phyloP scores from a whole-genome alignment of 1,139 yeast species.

The Suhomyces kunorum region DNA sequence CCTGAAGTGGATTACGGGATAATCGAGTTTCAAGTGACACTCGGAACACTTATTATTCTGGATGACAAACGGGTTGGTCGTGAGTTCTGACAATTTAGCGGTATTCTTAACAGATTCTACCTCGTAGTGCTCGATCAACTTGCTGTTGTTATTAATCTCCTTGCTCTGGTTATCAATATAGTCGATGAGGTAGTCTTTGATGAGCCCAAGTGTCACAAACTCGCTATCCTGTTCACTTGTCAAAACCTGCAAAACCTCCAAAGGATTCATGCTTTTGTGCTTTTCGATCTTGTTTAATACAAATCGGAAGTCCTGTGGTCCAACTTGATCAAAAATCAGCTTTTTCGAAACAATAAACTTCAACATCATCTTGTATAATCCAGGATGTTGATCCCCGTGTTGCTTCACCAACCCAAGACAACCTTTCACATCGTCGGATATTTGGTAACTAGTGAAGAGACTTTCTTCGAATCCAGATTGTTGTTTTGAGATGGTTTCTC shows the following conservation, averaged over 20 bases:
- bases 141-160: conserved; percentile 69
- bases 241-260: conserved; percentile 73
- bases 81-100: conserved; percentile 52
- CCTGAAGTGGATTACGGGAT: conserved; percentile 81
- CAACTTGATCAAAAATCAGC: conserved; percentile 53
- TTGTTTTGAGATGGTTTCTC: conserved; percentile 41
- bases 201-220: conserved; percentile 70
- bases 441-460: conserved; percentile 62
- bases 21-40: conserved; percentile 69
- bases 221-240: conserved; percentile 49
- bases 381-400: conserved; percentile 64
- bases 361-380: conserved; percentile 66
- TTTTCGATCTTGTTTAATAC: conserved; percentile 57
- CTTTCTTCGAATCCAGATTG: conserved; percentile 58
- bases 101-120: conserved; percentile 62
- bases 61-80: conserved; percentile 58
- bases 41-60: conserved; percentile 72
- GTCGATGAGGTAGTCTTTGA: conserved; percentile 68
- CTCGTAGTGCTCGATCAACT: conserved; percentile 68
- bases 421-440: conserved; percentile 57
- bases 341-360: conserved; percentile 63
- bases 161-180: conserved; percentile 60
- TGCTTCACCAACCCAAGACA: conserved; percentile 59
- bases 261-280: conserved; percentile 62
- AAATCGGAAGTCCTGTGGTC: conserved; percentile 49